Evolutionary conservation across 2,329 filamentous ascomycete genomes (phyloP).

Genomic region (Arthrobotrys pseudoclavata): DNA sequence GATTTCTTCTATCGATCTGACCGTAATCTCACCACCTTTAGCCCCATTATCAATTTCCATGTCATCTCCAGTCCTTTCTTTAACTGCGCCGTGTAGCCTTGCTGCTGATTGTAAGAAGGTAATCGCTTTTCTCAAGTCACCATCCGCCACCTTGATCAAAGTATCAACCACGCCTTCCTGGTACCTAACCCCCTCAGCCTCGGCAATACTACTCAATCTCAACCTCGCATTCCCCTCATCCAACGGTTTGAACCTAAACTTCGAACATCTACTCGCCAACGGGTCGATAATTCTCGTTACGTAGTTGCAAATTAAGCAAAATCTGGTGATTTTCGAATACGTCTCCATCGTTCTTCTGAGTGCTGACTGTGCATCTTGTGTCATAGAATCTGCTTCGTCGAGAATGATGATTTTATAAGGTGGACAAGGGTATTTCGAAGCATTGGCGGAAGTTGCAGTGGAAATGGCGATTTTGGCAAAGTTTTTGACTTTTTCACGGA

Average conservation of each 20-base stretch:
- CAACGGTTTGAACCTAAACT: conserved; percentile 97
- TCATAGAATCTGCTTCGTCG: conserved; percentile 99
- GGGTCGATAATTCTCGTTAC: conserved; percentile 98
- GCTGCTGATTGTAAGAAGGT: conserved; percentile 97
- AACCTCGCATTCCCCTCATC: conserved; percentile 86
- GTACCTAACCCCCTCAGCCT: conserved; percentile 79
- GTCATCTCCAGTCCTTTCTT: conserved; percentile 71
- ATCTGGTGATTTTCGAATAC: conserved; percentile 94
- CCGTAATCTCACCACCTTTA: conserved; percentile 75
- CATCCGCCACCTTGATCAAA: conserved; percentile 88
- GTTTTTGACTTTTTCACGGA: conserved; percentile 97
- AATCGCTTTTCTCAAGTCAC: conserved; percentile 94
- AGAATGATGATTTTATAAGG: conserved; percentile 99
- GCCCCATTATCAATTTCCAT: conserved; percentile 71
- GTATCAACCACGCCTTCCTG: conserved; percentile 85
- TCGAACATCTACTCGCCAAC: conserved; percentile 90
- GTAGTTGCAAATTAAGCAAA: conserved; percentile 98
- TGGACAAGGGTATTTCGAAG: conserved; percentile 85
- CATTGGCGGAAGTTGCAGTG: conserved; percentile 77
- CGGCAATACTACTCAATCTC: conserved; percentile 85
- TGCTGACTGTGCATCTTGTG: conserved; percentile 94
- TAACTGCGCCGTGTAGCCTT: conserved; percentile 79
- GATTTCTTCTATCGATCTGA: conserved; percentile 90
- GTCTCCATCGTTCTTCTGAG: conserved; percentile 97
- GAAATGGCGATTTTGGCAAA: conserved; percentile 96